These are phyloP conservation scores for Lupinus albus DNA, from an alignment of 306 rosid genomes.

Conservation along the genomic window DNA sequence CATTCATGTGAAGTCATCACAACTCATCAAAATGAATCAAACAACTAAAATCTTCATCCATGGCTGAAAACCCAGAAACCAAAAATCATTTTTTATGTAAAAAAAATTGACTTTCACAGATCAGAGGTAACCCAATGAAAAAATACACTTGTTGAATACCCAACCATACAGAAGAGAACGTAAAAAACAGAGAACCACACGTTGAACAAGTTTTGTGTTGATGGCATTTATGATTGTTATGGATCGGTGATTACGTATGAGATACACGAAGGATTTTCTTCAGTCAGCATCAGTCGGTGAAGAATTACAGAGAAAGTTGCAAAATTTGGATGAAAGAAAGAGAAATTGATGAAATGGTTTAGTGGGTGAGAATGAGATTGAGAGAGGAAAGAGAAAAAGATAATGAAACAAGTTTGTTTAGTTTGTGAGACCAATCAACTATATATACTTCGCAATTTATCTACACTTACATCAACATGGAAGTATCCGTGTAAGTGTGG, in stretches of 20 bases:
- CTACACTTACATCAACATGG: no score
- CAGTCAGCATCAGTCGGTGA: constrained; percentile 52
- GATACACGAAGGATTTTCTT: constrained; percentile 50
- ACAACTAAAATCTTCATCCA: constrained; percentile 38
- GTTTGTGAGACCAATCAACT: background rate
- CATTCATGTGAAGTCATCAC: constrained; percentile 48
- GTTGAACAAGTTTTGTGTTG: constrained; percentile 41
- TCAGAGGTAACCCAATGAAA: constrained; percentile 42
- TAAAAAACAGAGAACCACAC: constrained; percentile 32
- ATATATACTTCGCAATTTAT: no score
- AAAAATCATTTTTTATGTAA: background rate
- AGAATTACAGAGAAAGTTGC: constrained; percentile 40
- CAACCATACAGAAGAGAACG: constrained; percentile 31
- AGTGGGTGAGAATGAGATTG: background rate
- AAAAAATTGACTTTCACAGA: constrained; percentile 41
- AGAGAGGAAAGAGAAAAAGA: background rate
- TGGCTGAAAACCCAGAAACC: constrained; percentile 47
- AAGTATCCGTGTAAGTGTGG: no score
- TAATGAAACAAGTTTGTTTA: background rate
- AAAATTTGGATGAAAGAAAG: constrained; percentile 44
- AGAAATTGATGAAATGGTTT: constrained; percentile 43
- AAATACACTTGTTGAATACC: constrained; percentile 46
- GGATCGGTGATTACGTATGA: constrained; percentile 71
- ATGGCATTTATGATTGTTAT: constrained; percentile 57
- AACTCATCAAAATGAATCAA: constrained; percentile 40